Percentiles rank a stretch among this genome's conserved stretches.
Evolutionary conservation across 2,329 filamentous ascomycete genomes (phyloP).

Genomic region (Ciborinia camelliae): DNA sequence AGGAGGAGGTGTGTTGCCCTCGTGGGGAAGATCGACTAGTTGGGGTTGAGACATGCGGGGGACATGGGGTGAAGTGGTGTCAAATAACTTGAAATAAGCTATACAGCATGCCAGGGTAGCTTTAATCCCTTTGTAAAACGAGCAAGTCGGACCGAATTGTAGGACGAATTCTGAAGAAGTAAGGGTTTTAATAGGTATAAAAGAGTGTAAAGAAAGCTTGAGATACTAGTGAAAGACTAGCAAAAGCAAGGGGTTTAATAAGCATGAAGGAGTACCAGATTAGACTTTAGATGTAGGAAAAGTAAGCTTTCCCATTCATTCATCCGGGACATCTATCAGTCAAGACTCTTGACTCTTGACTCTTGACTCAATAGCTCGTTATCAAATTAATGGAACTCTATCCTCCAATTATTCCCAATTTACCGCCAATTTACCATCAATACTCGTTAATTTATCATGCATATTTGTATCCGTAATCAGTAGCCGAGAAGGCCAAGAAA

Average conservation of each 20-base stretch:
- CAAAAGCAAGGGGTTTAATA: not conserved
- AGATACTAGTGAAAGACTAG: not conserved
- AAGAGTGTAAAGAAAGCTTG: too few relatives aligned
- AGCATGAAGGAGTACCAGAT: not conserved
- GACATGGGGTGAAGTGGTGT: conserved; percentile 12
- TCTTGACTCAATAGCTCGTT: too few relatives aligned
- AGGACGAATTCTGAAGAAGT: not conserved
- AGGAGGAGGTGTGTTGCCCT: conserved; percentile 8
- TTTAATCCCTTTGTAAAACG: conserved; percentile 10
- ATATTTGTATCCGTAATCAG: not conserved
- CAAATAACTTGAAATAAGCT: conserved; percentile 3
- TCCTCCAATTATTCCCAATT: not conserved
- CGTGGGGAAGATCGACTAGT: conserved; percentile 18
- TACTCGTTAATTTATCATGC: not conserved
- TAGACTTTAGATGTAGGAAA: too few relatives aligned
- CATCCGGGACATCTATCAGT: not conserved
- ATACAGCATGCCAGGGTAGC: conserved; percentile 8
- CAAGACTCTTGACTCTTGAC: not conserved
- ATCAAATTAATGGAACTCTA: too few relatives aligned
- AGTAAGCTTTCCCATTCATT: not conserved
- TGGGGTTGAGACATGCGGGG: conserved; percentile 17
- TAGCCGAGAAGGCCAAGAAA: not conserved
- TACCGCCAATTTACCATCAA: not conserved
- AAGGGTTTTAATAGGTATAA: not conserved
- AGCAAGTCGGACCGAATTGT: conserved; percentile 20